phyloP scores from a whole-genome alignment of 192 early-diverging fungal genomes.

The Podila horticola region DNA sequence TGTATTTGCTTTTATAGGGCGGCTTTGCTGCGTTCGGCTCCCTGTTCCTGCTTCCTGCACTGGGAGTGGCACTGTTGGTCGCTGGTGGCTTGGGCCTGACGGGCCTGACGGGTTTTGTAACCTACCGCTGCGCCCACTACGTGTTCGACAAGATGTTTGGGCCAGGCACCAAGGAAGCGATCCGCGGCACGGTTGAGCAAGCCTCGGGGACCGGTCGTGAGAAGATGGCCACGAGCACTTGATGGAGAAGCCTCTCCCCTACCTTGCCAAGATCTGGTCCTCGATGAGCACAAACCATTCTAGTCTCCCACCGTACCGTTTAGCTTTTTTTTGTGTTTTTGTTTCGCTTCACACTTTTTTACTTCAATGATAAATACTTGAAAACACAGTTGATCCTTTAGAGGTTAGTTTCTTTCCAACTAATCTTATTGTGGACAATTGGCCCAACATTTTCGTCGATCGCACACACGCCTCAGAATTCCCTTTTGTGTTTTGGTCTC shows the following conservation, averaged over 20 bases:
- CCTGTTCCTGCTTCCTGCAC: conserved; percentile 25
- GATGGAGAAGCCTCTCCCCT: background rate
- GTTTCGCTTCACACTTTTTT: too few species aligned
- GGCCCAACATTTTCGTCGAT: too few species aligned
- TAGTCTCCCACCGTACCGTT: too few species aligned
- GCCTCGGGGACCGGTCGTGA: background rate
- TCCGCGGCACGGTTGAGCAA: conserved; percentile 9
- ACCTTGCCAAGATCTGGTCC: background rate
- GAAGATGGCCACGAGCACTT: too few species aligned
- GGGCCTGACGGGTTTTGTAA: background rate
- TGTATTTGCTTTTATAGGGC: conserved; percentile 14
- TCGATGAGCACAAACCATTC: too few species aligned
- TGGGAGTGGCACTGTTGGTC: conserved; percentile 22
- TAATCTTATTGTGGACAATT: too few species aligned
- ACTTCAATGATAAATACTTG: too few species aligned
- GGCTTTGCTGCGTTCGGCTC: conserved; percentile 32
- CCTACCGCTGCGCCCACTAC: conserved; percentile 11
- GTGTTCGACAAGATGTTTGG: conserved; percentile 17
- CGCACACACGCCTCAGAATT: too few species aligned
- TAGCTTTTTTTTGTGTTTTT: too few species aligned
- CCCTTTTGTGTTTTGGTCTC: too few species aligned
- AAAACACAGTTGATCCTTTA: too few species aligned
- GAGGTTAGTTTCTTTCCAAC: too few species aligned
- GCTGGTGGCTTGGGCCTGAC: conserved; percentile 14
- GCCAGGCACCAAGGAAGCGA: background rate